Evolutionary conservation across 805 yeast genomes (phyloP), one percentile per base, ranked within the genome.

Genomic region (Saccharomyces kudriavzevii): DNA sequence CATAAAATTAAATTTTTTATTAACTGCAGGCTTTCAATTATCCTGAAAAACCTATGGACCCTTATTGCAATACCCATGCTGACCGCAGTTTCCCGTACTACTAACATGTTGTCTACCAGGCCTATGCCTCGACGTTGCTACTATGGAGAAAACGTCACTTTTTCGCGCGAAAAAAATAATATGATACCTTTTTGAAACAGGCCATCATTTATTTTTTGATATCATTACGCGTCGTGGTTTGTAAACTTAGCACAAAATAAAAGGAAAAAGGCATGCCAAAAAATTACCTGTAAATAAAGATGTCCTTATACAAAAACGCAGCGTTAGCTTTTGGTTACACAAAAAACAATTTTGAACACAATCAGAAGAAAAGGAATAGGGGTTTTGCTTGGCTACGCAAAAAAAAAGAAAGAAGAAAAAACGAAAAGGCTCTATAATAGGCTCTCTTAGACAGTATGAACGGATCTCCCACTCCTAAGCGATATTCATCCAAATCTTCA

Each of bases 381-480:
- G 43, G 17, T 24, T 35, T 35, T 27, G 11, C 20, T 35, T 35
- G n/a, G 24, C 24, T n/a, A 9, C 43, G 24, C 43, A 8, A 35
- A 35, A 35, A 35, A 35, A 35, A 35, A 35, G 9, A 35, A 17
- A 35, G 17, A 17, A 35, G 4, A 35, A 35, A 35, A 35, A 17
- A 6, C 22, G n/a, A 35, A 17, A 5, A 17, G 10, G 13, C 11
- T n/a, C 17, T 35, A 17, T 35, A 35, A 20, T 35, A 20, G 10
- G 8, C 43, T 35, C 17, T 20, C 17, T 20, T 17, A 35, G 24
- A 35, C 6, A 35, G 8, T 24, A 65, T 65, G 69, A 61, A 65
- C 48, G 52, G 59, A 40, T 65, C 69, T 17, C 70, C 70, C 4
- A 66, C 70, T 2, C 70, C 70, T 22, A 60, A 60, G 43, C 63